A percentile compares a stretch with the other conserved stretches of the same genome.
phyloP scores from a whole-genome alignment of 2,329 filamentous ascomycete genomes.

The Venturia aucupariae region DNA sequence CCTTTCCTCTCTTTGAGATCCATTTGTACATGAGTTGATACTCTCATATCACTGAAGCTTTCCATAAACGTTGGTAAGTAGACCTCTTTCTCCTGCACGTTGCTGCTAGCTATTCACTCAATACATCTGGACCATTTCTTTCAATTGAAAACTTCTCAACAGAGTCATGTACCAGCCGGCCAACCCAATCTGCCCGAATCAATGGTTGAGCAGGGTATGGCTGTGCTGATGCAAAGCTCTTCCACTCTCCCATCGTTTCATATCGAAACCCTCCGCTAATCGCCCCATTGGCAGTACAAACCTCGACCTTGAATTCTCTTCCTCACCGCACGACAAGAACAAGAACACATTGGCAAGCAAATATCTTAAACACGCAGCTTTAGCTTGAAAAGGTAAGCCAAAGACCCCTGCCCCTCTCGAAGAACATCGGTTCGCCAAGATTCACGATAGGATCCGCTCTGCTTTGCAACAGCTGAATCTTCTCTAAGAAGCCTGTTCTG shows the following conservation, averaged over 20 bases:
- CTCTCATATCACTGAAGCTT: neutral
- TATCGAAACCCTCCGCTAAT: neutral
- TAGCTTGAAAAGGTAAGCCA: neutral
- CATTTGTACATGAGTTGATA: neutral
- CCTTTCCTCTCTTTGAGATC: neutral
- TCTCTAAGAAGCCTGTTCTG: neutral
- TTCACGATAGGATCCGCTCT: neutral
- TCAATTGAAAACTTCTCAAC: neutral
- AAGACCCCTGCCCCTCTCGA: neutral
- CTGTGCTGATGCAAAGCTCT: neutral
- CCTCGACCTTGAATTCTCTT: neutral
- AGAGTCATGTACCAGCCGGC: neutral
- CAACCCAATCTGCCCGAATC: neutral
- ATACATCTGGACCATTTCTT: neutral
- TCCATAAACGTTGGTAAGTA: neutral
- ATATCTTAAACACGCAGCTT: neutral
- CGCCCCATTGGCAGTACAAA: neutral
- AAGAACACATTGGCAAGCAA: neutral
- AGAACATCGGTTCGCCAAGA: neutral
- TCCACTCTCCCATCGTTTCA: neutral
- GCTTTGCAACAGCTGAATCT: neutral
- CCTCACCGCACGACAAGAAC: neutral
- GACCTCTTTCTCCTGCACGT: too few species aligned
- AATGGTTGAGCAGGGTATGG: constrained; percentile 1
- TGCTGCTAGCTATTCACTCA: neutral